Evolutionary conservation across 2,329 filamentous ascomycete species (phyloP).

Genomic region (Claviceps pusilla): DNA sequence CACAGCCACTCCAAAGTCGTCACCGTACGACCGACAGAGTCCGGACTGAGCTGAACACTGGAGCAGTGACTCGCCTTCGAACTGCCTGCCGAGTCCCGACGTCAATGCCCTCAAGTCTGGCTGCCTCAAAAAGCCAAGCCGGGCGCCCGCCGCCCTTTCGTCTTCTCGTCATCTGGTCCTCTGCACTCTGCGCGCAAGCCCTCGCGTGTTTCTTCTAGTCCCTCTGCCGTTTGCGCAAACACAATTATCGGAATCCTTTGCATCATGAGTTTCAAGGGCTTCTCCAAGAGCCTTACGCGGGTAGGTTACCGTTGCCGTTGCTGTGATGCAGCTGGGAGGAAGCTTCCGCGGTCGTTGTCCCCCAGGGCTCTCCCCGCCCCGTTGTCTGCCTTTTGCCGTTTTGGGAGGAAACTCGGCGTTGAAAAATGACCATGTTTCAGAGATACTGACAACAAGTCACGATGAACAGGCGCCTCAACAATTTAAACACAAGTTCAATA

Average conservation of each 20-base stretch:
- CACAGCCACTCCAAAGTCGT: slow-evolving; percentile 8
- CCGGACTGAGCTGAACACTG: too few species aligned
- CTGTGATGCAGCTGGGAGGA: too few species aligned
- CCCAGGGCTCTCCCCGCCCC: too few species aligned
- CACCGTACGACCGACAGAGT: neutral
- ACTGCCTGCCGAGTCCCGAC: slow-evolving; percentile 3
- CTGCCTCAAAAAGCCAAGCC: slow-evolving; percentile 1
- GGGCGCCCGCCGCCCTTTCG: neutral
- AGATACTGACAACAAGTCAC: neutral
- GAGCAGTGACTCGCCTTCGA: neutral
- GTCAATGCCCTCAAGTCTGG: slow-evolving; percentile 4
- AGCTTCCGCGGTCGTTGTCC: neutral
- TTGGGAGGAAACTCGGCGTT: neutral
- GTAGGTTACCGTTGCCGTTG: slow-evolving; percentile 35
- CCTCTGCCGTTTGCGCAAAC: neutral
- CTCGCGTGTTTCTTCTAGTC: neutral
- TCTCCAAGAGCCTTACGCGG: slow-evolving; percentile 76
- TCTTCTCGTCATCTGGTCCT: too few species aligned
- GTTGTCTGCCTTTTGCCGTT: neutral
- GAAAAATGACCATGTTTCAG: neutral
- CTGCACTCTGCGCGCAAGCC: slow-evolving; percentile 1
- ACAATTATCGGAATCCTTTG: neutral
- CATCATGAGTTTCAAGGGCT: slow-evolving; percentile 90
- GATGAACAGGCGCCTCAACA: slow-evolving; percentile 64
- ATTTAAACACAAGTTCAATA: slow-evolving; percentile 82